These are phyloP conservation scores for Theileria sp. DNA, from an alignment of 169 alveolate species.

Conservation along the genomic window DNA sequence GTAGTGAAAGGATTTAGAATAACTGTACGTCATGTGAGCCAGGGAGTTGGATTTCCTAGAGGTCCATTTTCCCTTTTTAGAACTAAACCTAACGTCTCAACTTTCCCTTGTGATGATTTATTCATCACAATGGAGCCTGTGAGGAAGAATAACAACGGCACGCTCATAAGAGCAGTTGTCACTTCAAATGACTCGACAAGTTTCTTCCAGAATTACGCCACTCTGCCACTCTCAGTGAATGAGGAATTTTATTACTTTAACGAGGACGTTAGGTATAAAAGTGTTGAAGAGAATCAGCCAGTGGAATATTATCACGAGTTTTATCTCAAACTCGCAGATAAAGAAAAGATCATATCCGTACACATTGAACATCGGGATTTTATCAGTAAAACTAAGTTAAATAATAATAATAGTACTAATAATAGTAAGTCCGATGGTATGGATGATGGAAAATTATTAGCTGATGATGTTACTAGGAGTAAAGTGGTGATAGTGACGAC, in stretches of 20 bases:
- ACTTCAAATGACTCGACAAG: conserved; percentile 31
- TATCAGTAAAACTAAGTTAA: too few species aligned
- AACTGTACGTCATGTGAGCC: neutral
- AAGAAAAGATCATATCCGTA: conserved; percentile 26
- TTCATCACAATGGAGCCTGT: conserved; percentile 27
- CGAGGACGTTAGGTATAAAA: neutral
- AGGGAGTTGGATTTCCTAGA: neutral
- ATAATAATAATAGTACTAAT: too few species aligned
- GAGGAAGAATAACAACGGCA: conserved; percentile 23
- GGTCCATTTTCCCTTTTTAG: conserved; percentile 9
- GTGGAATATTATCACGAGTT: conserved; percentile 56
- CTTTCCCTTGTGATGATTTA: conserved; percentile 12
- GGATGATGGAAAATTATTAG: too few species aligned
- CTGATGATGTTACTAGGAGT: neutral
- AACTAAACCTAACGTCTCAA: conserved; percentile 2
- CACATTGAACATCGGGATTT: neutral
- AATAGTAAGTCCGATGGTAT: neutral
- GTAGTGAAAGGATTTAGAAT: conserved; percentile 47
- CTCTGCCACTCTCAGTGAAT: conserved; percentile 35
- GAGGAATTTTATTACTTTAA: conserved; percentile 34
- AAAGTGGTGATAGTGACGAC: neutral
- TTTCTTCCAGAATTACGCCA: conserved; percentile 21
- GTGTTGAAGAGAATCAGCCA: conserved; percentile 4
- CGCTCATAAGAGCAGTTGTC: conserved; percentile 20
- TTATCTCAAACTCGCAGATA: conserved; percentile 28